Conservation (phyloP, 305 asterid genomes). For the Fraxinus greggii region DNA sequence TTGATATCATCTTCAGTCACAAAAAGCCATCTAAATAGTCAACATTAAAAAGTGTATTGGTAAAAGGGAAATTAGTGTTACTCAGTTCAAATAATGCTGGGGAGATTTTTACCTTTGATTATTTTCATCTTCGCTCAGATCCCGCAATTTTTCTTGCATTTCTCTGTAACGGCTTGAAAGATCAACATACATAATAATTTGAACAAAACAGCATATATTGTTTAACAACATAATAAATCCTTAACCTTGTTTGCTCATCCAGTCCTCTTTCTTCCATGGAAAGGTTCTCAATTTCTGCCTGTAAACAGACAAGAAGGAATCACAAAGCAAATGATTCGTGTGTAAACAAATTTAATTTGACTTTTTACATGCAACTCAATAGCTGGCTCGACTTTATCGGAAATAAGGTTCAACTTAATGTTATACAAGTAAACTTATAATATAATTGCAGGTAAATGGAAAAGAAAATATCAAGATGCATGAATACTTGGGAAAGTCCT, state of each 20-base stretch:
- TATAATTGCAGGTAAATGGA: not conserved
- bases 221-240: conserved; percentile 20
- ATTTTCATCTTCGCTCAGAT: conserved; percentile 71
- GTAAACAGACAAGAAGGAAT: conserved; percentile 34
- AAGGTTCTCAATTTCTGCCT: conserved; percentile 86
- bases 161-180: conserved; percentile 62
- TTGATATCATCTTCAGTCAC: conserved; percentile 94
- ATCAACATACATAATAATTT: conserved; percentile 28
- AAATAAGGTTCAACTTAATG: not conserved
- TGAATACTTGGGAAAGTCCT: not conserved
- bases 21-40: conserved; percentile 74
- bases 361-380: not conserved
- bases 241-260: conserved; percentile 76
- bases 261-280: conserved; percentile 71
- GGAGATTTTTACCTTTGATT: conserved; percentile 54
- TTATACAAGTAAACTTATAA: not conserved
- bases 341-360: not conserved
- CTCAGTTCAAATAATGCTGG: conserved; percentile 29
- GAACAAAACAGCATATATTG: conserved; percentile 22
- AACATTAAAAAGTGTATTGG: conserved; percentile 25
- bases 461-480: not conserved
- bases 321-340: conserved; percentile 16
- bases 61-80: conserved; percentile 15
- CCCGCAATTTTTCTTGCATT: conserved; percentile 77
- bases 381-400: not conserved